Percentiles rank a stretch among this genome's conserved stretches.
These are phyloP conservation scores for Penicillium sp. DNA, from an alignment of 2,329 filamentous ascomycete genomes.

Conservation along the genomic window DNA sequence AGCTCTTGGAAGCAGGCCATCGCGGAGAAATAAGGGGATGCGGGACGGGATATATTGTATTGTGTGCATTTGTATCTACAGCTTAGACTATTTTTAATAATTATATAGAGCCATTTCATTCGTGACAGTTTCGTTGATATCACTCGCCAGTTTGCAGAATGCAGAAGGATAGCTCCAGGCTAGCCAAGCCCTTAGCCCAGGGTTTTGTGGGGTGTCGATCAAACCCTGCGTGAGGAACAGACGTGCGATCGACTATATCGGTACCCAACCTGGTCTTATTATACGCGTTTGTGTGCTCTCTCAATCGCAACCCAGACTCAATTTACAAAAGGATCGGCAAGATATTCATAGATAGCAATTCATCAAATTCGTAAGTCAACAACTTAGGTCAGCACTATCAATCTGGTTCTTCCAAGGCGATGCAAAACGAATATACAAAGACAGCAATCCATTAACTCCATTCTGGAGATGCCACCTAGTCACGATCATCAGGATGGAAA, in stretches of 20 bases:
- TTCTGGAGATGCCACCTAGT: conserved; percentile 10
- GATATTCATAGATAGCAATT: not conserved
- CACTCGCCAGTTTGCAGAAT: not conserved
- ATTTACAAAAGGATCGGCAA: not conserved
- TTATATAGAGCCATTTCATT: not conserved
- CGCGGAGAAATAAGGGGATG: not conserved
- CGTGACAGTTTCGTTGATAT: not conserved
- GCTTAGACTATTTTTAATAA: conserved; percentile 3
- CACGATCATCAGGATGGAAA: conserved; percentile 48
- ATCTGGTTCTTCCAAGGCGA: not conserved
- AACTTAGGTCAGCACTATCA: not conserved
- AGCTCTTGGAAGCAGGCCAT: conserved; percentile 20
- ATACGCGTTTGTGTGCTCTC: not conserved
- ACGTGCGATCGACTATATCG: not conserved
- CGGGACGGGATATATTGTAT: not conserved
- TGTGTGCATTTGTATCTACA: not conserved
- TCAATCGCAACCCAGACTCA: too few relatives aligned
- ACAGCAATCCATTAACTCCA: not conserved
- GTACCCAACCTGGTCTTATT: not conserved
- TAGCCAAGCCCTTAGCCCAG: not conserved
- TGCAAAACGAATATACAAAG: not conserved
- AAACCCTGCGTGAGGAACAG: not conserved
- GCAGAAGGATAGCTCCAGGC: not conserved
- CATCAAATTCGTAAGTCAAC: not conserved
- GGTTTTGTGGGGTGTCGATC: not conserved